These are phyloP conservation scores for Camptophora hylomeconis DNA, from an alignment of 2,329 filamentous ascomycete species.

Conservation along the genomic window DNA sequence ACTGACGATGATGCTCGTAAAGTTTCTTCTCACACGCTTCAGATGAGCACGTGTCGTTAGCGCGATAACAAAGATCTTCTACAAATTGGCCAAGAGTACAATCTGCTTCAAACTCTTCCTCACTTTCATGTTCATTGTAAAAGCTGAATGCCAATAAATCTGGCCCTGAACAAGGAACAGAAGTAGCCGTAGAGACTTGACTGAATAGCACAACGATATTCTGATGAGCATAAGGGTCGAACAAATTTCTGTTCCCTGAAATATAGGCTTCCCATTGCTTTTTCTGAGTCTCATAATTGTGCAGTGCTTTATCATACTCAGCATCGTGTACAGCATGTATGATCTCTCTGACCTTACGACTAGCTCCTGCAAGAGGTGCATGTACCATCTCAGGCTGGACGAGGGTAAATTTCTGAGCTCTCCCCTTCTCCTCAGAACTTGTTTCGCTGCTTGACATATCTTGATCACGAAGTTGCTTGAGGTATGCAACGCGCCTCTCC, in stretches of 20 bases:
- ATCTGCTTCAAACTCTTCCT: conserved; percentile 61
- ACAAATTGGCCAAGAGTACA: conserved; percentile 92
- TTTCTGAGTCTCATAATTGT: conserved; percentile 89
- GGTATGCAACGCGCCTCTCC: conserved; percentile 68
- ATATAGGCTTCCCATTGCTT: conserved; percentile 94
- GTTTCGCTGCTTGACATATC: conserved; percentile 24
- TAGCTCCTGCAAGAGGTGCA: conserved; percentile 62
- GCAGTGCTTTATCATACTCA: conserved; percentile 87
- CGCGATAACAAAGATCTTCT: conserved; percentile 70
- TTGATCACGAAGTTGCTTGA: conserved; percentile 73
- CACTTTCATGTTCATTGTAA: conserved; percentile 75
- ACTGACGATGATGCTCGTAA: conserved; percentile 87
- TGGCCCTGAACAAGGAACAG: conserved; percentile 83
- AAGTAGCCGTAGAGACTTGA: conserved; percentile 82
- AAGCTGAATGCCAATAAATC: conserved; percentile 83
- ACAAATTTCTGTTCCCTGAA: conserved; percentile 73
- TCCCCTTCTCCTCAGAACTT: conserved; percentile 47
- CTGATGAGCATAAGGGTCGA: conserved; percentile 90
- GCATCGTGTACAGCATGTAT: conserved; percentile 90
- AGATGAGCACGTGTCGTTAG: conserved; percentile 63
- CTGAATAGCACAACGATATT: conserved; percentile 93
- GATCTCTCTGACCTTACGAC: conserved; percentile 81
- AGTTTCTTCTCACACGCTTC: conserved; percentile 81
- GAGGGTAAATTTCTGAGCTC: conserved; percentile 66
- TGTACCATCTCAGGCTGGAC: conserved; percentile 96